Percentiles rank a stretch among this genome's conserved stretches.
Evolutionary conservation across 2,329 filamentous ascomycete species (phyloP).

Genomic region (Neonectria coccinea): DNA sequence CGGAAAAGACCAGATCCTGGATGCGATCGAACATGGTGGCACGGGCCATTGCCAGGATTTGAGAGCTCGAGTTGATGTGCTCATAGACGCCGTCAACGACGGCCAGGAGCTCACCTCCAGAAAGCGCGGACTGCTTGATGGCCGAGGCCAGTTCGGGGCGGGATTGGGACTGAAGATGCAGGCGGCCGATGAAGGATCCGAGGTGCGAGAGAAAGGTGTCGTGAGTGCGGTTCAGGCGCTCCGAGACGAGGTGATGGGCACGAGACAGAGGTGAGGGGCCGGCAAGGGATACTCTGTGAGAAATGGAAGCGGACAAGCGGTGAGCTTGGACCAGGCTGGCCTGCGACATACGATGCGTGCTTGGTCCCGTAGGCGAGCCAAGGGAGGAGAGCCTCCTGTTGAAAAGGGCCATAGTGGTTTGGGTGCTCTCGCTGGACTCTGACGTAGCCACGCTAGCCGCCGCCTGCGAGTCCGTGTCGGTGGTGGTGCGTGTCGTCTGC

Average conservation of each 20-base stretch:
- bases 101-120: conserved; percentile 81
- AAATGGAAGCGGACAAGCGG: conserved; percentile 65
- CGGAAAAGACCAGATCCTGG: conserved; percentile 82
- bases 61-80: conserved; percentile 77
- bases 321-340: conserved; percentile 53
- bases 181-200: conserved; percentile 88
- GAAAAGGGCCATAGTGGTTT: conserved; percentile 50
- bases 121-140: conserved; percentile 84
- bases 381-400: conserved; percentile 62
- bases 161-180: conserved; percentile 93
- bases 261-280: conserved; percentile 72
- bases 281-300: conserved; percentile 83
- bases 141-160: conserved; percentile 84
- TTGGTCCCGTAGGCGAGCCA: conserved; percentile 49
- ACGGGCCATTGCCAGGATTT: conserved; percentile 75
- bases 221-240: conserved; percentile 82
- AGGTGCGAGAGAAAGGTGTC: conserved; percentile 91
- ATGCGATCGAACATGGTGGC: conserved; percentile 83
- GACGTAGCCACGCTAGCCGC: conserved; percentile 51
- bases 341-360: conserved; percentile 53
- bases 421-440: conserved; percentile 53
- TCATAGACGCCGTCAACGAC: conserved; percentile 86
- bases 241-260: conserved; percentile 82
- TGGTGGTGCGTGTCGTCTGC: conserved; percentile 46
- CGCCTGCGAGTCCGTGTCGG: conserved; percentile 57